Evolutionary conservation across 148 eudicot species (phyloP), one percentile per base, ranked within the genome.

Genomic region (Rhododendron molle): DNA sequence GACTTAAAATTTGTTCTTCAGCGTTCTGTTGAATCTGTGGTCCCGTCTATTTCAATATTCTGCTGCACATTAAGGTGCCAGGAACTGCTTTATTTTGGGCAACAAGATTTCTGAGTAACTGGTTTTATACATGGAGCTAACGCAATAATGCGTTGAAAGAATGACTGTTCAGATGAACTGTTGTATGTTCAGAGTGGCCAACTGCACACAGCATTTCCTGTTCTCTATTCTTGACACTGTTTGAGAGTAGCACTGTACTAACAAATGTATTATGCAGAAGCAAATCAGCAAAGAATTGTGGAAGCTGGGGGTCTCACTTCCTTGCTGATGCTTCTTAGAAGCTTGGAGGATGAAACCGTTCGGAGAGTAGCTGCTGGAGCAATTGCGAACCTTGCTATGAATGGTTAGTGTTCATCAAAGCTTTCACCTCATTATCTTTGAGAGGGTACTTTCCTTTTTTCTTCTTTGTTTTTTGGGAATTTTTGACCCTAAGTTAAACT

Each of bases 291-390:
- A 89, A 92, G 92, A 86, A 97, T 97, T 78, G 98, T 97, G 71
- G 93, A 96, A 87, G 97, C 99, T 86, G 99, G 99, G 85, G 98
- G 99, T 85, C 98, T 97, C 79, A 90, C 94, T 84, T 97, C 98
- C 78, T 92, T 97, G 92, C 88, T 97, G 87, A 92, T 93, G 98
- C 99, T 97, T 89, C 98, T 97, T 84, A 90, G 98, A 88, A 92
- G 92, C 89, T 94, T 89, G 47, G 96, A 93, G 92, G 99, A 97
- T 89, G 99, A 97, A 92, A 94, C 97, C 49, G 94, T 94, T 84
- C 96, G 98, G 84, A 94, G 99, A 85, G 96, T 95, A 77, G 98
- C 99, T 87, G 98, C 99, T 88, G 99, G 99, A 84, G 99, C 99
- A 84, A 93, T 97, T 88, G 99, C 99, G 74, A 97, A 97, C 88